Conservation (phyloP, 1,284 basidiomycete species). For the Sanghuangporus sanghuang region DNA sequence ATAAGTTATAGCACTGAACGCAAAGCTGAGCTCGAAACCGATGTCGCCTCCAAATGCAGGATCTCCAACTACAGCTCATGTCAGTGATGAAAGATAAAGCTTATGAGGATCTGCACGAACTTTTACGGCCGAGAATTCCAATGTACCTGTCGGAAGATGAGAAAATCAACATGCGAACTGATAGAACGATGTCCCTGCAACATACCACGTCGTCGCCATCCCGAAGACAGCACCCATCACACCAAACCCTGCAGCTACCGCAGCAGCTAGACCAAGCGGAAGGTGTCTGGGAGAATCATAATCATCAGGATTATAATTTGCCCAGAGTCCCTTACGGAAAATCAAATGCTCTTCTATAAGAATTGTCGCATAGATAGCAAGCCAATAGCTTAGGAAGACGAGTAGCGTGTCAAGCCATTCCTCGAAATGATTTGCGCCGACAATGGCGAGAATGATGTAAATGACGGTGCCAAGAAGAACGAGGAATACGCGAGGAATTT, state of each 20-base stretch:
- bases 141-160: constrained; percentile 18
- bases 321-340: constrained; percentile 29
- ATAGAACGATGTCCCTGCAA: background rate
- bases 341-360: constrained; percentile 32
- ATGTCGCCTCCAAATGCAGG: constrained; percentile 26
- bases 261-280: constrained; percentile 28
- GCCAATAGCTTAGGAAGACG: constrained; percentile 29
- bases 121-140: constrained; percentile 24
- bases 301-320: constrained; percentile 28
- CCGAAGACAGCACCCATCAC: constrained; percentile 29
- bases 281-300: constrained; percentile 26
- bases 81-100: background rate
- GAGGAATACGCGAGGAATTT: constrained; percentile 33
- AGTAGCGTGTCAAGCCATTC: constrained; percentile 30
- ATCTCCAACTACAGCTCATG: constrained; percentile 18
- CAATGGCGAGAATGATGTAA: constrained; percentile 32
- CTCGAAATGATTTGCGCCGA: constrained; percentile 32
- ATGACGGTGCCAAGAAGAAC: constrained; percentile 28
- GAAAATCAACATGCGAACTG: background rate
- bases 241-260: constrained; percentile 24
- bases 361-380: constrained; percentile 30
- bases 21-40: constrained; percentile 28
- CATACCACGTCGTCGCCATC: constrained; percentile 27
- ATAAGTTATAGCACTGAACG: constrained; percentile 28
- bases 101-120: background rate